Evolutionary conservation across 2,329 filamentous ascomycete species (phyloP).

Genomic region (Onygena corvina): DNA sequence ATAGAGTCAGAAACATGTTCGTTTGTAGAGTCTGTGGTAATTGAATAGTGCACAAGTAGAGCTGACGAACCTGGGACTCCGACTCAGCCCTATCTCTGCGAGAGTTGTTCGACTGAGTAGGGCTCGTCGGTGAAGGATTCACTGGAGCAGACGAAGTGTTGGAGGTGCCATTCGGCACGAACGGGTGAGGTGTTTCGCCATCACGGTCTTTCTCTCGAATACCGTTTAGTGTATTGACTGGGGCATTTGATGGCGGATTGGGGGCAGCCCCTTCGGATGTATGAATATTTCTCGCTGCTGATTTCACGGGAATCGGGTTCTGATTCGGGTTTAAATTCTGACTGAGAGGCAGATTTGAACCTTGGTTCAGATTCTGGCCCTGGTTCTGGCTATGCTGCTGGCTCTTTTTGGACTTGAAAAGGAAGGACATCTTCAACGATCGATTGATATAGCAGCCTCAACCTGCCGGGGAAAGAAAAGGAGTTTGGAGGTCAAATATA

Average conservation of each 20-base stretch:
- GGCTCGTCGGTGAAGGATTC: constrained; percentile 52
- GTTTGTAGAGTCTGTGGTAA: neutral
- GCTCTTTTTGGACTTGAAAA: constrained; percentile 72
- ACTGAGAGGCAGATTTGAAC: neutral
- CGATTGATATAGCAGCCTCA: neutral
- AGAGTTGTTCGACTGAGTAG: constrained; percentile 51
- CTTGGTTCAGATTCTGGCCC: neutral
- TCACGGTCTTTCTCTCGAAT: constrained; percentile 27
- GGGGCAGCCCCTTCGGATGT: constrained; percentile 42
- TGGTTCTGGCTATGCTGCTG: constrained; percentile 29
- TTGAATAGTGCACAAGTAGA: neutral
- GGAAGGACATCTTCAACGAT: constrained; percentile 54
- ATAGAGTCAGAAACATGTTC: neutral
- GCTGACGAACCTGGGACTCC: constrained; percentile 42
- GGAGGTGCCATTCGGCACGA: constrained; percentile 60
- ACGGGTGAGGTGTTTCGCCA: constrained; percentile 27
- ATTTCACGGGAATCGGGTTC: neutral
- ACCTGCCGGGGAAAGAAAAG: neutral
- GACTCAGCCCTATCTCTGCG: constrained; percentile 46
- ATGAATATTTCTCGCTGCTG: constrained; percentile 38
- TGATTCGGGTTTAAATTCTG: neutral
- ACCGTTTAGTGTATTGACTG: constrained; percentile 34
- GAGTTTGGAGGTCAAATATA: neutral
- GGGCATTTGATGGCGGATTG: constrained; percentile 31
- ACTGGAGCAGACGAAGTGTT: constrained; percentile 50